These are phyloP conservation scores for Rhodotorula sphaerocarpa DNA, from an alignment of 768 basidiomycete species.

Conservation along the genomic window DNA sequence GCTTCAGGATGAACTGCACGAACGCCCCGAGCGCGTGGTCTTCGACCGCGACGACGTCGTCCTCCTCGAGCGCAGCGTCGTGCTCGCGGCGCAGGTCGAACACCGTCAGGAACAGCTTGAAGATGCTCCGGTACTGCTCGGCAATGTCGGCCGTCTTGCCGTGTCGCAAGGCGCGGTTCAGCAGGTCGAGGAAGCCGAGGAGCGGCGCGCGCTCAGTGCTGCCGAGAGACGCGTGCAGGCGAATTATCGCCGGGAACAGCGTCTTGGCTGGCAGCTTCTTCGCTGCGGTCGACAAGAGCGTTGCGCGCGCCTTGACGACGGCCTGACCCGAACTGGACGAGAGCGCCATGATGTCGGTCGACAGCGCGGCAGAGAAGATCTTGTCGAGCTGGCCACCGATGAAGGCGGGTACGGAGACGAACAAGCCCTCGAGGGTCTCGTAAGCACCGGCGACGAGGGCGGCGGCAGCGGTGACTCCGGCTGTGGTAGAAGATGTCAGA, in stretches of 20 bases:
- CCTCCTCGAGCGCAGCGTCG: slow-evolving; percentile 12
- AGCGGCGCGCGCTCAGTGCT: slow-evolving; percentile 36
- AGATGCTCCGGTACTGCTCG: slow-evolving; percentile 59
- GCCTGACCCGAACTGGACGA: slow-evolving; percentile 5
- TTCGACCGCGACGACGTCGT: slow-evolving; percentile 38
- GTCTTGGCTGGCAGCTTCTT: slow-evolving; percentile 63
- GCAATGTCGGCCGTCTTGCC: slow-evolving; percentile 59
- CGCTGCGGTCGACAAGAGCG: slow-evolving; percentile 57
- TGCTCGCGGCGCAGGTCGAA: slow-evolving; percentile 52
- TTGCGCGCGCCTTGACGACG: slow-evolving; percentile 44
- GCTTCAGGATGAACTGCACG: slow-evolving; percentile 77
- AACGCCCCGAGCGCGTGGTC: slow-evolving; percentile 52
- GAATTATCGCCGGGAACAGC: slow-evolving; percentile 57
- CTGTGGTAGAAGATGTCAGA: background rate
- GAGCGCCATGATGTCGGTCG: slow-evolving; percentile 23
- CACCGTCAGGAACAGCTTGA: slow-evolving; percentile 69
- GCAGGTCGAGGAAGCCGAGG: slow-evolving; percentile 58
- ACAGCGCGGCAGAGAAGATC: slow-evolving; percentile 36
- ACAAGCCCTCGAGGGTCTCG: slow-evolving; percentile 57
- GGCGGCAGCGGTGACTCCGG: background rate
- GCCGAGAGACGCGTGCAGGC: slow-evolving; percentile 43
- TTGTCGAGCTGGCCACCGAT: slow-evolving; percentile 40
- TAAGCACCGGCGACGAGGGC: slow-evolving; percentile 40
- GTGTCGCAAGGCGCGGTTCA: slow-evolving; percentile 59
- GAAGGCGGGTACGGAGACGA: slow-evolving; percentile 72